phyloP scores from a whole-genome alignment of 208 protist genomes.

The Wallacemonas rigidus region DNA sequence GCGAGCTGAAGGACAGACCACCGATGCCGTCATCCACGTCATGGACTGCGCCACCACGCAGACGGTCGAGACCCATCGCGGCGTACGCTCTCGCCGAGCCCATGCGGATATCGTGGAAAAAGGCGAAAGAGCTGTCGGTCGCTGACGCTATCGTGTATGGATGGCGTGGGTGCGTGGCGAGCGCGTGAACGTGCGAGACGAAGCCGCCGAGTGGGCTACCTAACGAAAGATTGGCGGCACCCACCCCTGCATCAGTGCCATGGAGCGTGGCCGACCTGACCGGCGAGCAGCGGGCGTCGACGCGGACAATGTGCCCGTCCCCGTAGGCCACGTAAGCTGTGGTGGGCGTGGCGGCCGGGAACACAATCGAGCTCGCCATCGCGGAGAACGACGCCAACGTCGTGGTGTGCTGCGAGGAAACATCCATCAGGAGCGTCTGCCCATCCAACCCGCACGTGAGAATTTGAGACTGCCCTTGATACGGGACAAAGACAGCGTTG shows the following conservation, averaged over 20 bases:
- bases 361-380: conserved; percentile 35
- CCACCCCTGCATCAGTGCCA: neutral
- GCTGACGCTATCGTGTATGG: conserved; percentile 42
- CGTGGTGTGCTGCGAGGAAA: conserved; percentile 23
- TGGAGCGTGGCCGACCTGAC: neutral
- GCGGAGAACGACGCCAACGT: conserved; percentile 19
- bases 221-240: conserved; percentile 6
- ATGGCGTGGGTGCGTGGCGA: conserved; percentile 37
- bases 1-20: conserved; percentile 45
- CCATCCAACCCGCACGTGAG: conserved; percentile 50
- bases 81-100: conserved; percentile 33
- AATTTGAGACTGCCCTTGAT: conserved; percentile 17
- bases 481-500: conserved; percentile 42
- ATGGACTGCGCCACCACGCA: neutral
- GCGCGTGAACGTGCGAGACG: conserved; percentile 25
- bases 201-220: conserved; percentile 25
- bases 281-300: conserved; percentile 36
- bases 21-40: conserved; percentile 26
- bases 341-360: conserved; percentile 28
- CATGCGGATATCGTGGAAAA: conserved; percentile 62
- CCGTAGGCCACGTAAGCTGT: conserved; percentile 44
- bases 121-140: conserved; percentile 41
- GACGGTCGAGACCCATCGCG: conserved; percentile 16
- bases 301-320: conserved; percentile 33
- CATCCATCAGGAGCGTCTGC: conserved; percentile 33